Conservation (phyloP, 2,329 filamentous ascomycete species). For the Aspergillus pseudoterreus region DNA sequence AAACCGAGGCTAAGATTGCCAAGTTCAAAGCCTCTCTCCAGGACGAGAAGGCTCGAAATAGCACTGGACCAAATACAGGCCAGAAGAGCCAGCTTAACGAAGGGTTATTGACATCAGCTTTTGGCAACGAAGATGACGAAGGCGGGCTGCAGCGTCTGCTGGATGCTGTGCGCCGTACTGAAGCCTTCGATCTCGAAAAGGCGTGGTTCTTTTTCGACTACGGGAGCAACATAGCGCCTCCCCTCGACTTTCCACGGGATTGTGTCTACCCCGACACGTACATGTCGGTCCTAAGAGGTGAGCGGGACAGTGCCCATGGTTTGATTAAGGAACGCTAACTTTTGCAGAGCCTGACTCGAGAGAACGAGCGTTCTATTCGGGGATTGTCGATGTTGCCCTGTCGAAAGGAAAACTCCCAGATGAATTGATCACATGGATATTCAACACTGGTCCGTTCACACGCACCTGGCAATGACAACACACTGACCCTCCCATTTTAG, state of each 20-base stretch:
- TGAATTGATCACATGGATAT: slow-evolving; percentile 63
- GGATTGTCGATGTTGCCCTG: slow-evolving; percentile 57
- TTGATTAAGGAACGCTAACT: slow-evolving; percentile 4
- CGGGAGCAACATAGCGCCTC: slow-evolving; percentile 16
- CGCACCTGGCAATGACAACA: background rate
- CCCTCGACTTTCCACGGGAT: slow-evolving; percentile 32
- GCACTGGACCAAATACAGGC: background rate
- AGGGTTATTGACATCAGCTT: slow-evolving; percentile 40
- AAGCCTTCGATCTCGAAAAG: slow-evolving; percentile 52
- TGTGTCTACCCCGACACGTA: slow-evolving; percentile 29
- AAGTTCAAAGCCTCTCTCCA: slow-evolving; percentile 33
- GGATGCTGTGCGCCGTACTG: slow-evolving; percentile 58
- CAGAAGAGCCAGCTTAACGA: slow-evolving; percentile 28
- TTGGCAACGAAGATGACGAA: slow-evolving; percentile 44
- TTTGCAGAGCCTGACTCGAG: slow-evolving; percentile 47
- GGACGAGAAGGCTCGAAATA: background rate
- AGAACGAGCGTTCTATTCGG: slow-evolving; percentile 59
- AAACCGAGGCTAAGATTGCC: slow-evolving; percentile 52
- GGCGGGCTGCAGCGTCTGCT: slow-evolving; percentile 47
- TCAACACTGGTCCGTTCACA: slow-evolving; percentile 29
- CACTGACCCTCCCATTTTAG: slow-evolving; percentile 16
- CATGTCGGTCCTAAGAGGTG: slow-evolving; percentile 32
- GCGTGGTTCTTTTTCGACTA: slow-evolving; percentile 57
- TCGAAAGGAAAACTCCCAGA: slow-evolving; percentile 53
- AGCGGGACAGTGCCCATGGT: slow-evolving; percentile 1